A percentile compares a stretch with the other conserved stretches of the same genome.
Evolutionary conservation across 106 monocot genomes (phyloP).

Genomic region (Hemerocallis citrina): DNA sequence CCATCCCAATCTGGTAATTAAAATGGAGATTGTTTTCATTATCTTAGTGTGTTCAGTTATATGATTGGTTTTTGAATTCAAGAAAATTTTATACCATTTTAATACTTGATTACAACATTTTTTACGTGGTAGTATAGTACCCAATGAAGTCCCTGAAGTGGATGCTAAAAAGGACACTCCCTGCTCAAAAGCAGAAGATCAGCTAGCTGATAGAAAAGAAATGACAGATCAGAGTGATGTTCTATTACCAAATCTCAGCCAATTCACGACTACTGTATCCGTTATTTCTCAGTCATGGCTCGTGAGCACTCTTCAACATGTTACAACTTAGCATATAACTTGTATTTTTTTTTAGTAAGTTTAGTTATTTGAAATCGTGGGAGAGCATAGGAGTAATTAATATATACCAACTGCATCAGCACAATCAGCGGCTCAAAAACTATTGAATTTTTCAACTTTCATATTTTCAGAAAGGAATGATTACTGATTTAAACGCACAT

Average conservation of each 20-base stretch:
- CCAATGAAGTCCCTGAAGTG: not conserved
- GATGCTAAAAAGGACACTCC: not conserved
- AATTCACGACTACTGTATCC: constrained; percentile 9
- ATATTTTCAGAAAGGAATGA: no score
- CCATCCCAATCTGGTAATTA: constrained; percentile 2
- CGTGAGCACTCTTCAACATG: constrained; percentile 13
- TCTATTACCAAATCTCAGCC: not conserved
- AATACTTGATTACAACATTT: not conserved
- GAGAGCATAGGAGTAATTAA: no score
- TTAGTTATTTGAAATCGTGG: no score
- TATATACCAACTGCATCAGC: no score
- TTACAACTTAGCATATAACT: constrained; percentile 1
- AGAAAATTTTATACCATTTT: not conserved
- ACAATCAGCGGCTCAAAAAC: no score
- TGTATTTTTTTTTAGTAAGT: not conserved
- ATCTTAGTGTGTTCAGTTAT: not conserved
- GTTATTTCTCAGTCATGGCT: constrained; percentile 18
- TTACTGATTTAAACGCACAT: no score
- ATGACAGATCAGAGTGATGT: not conserved
- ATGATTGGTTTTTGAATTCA: not conserved
- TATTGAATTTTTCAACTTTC: no score
- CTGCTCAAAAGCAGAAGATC: not conserved
- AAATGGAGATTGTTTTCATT: not conserved
- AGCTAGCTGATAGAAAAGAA: constrained; percentile 10
- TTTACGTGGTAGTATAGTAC: not conserved